phyloP scores from a whole-genome alignment of 139 green algal species.

The Yamagishiella unicocca region DNA sequence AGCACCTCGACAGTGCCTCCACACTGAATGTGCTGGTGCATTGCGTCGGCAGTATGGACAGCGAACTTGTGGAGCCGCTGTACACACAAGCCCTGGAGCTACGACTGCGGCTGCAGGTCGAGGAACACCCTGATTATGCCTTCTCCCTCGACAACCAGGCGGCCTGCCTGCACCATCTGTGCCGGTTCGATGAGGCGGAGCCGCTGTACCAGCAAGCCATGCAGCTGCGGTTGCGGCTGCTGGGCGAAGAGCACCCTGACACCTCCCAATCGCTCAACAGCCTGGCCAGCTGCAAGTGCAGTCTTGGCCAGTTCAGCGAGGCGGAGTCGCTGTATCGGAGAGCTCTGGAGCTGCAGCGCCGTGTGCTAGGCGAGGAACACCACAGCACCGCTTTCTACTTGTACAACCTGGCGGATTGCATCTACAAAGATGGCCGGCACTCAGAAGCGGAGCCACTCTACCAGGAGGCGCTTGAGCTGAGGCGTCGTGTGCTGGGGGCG shows the following conservation, averaged over 20 bases:
- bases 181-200: not conserved
- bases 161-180: not conserved
- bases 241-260: not conserved
- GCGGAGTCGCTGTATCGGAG: not conserved
- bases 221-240: not conserved
- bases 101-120: constrained; percentile 9
- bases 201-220: not conserved
- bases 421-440: no score
- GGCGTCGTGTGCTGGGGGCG: no score
- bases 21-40: no score
- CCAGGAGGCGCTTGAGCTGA: no score
- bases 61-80: not conserved
- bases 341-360: not conserved
- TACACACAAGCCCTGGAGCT: not conserved
- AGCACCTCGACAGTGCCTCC: no score
- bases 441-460: no score
- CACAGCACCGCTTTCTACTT: no score
- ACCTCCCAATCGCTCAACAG: not conserved
- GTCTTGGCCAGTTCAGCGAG: not conserved
- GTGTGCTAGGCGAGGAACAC: not conserved
- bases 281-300: not conserved
- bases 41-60: no score
- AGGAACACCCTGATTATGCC: not conserved
- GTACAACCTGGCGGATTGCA: no score
- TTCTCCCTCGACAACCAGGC: not conserved